Conservation (phyloP, 768 basidiomycete species). For the Neoboletus brunneissimus region DNA sequence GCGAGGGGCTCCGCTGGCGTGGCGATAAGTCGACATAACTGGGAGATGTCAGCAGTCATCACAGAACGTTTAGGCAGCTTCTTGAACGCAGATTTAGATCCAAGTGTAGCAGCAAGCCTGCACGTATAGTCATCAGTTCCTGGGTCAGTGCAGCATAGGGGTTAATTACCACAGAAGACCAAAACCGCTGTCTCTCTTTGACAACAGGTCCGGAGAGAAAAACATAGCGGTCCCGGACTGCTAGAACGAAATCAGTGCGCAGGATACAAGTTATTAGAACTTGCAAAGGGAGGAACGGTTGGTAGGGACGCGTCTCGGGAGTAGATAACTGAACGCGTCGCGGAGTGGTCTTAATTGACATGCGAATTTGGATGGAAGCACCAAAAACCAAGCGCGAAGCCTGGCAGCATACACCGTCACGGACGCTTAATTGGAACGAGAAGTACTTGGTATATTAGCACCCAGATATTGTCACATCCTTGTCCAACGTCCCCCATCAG, state of each 20-base stretch:
- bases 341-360: not conserved
- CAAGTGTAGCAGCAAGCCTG: slow-evolving; percentile 91
- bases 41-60: slow-evolving; percentile 77
- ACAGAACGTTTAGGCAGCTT: slow-evolving; percentile 81
- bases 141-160: not conserved
- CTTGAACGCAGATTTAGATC: slow-evolving; percentile 82
- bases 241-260: not conserved
- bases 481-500: slow-evolving; percentile 48
- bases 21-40: slow-evolving; percentile 77
- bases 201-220: slow-evolving; percentile 78
- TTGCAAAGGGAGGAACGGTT: not conserved
- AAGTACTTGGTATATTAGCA: slow-evolving; percentile 7
- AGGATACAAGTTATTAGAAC: slow-evolving; percentile 1
- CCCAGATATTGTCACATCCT: slow-evolving; percentile 34
- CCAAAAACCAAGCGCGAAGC: slow-evolving; percentile 25
- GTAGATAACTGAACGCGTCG: slow-evolving; percentile 8
- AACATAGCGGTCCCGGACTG: slow-evolving; percentile 54
- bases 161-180: slow-evolving; percentile 74
- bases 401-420: not conserved
- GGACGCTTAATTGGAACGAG: slow-evolving; percentile 12
- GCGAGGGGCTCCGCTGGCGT: slow-evolving; percentile 86
- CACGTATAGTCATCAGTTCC: slow-evolving; percentile 11
- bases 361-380: slow-evolving; percentile 4
- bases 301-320: not conserved
- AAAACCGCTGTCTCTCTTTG: slow-evolving; percentile 81